Evolutionary conservation across 768 basidiomycete species (phyloP).

Genomic region (Pisolithus sp.): DNA sequence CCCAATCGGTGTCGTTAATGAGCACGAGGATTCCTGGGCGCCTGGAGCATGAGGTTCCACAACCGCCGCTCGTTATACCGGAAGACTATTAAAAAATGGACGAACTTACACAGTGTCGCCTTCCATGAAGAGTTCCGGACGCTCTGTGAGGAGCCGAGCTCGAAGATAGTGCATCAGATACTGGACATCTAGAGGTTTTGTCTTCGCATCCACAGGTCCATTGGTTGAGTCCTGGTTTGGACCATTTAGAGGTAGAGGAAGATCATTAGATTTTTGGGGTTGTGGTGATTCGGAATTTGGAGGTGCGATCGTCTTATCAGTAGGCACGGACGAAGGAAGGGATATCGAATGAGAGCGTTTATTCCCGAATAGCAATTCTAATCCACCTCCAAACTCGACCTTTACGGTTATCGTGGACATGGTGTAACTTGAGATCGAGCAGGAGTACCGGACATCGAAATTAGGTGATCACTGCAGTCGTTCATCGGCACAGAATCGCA

Average conservation of each 20-base stretch:
- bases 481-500: no score
- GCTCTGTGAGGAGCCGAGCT: conserved; percentile 71
- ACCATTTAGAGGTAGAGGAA: not conserved
- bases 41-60: conserved; percentile 33
- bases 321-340: conserved; percentile 43
- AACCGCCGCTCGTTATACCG: not conserved
- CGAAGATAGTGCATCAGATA: conserved; percentile 78
- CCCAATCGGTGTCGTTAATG: conserved; percentile 98
- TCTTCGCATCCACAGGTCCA: conserved; percentile 10
- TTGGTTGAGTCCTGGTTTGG: not conserved
- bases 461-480: not conserved
- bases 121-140: conserved; percentile 87
- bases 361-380: conserved; percentile 80
- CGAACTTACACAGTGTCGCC: conserved; percentile 72
- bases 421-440: not conserved
- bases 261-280: not conserved
- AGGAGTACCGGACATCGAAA: not conserved
- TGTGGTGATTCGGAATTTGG: conserved; percentile 2
- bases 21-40: conserved; percentile 95
- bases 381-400: conserved; percentile 78
- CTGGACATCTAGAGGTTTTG: conserved; percentile 53
- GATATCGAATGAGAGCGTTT: conserved; percentile 50
- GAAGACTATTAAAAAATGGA: not conserved
- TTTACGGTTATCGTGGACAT: conserved; percentile 37
- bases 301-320: conserved; percentile 27